Evolutionary conservation across 495 filamentous ascomycete genomes (phyloP).

Genomic region (Penicillium alfredii): DNA sequence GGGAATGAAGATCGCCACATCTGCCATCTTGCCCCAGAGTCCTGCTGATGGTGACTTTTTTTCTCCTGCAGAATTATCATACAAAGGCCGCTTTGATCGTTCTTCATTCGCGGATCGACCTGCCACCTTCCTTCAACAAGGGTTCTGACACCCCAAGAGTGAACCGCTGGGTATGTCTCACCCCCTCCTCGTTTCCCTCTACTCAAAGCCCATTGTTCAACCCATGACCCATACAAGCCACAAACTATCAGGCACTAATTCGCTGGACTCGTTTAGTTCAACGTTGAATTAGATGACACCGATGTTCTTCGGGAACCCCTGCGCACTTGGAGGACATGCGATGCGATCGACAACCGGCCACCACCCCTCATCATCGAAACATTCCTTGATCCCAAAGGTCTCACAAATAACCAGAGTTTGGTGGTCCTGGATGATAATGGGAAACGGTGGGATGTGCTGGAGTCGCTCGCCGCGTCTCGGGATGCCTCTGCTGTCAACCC

Average conservation of each 20-base stretch:
- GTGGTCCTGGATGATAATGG: constrained; percentile 83
- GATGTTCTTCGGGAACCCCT: constrained; percentile 77
- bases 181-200: not conserved
- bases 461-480: constrained; percentile 63
- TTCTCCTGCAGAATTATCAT: constrained; percentile 68
- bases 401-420: constrained; percentile 80
- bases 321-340: constrained; percentile 68
- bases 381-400: constrained; percentile 72
- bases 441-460: constrained; percentile 85
- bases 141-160: constrained; percentile 56
- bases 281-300: constrained; percentile 87
- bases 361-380: constrained; percentile 87
- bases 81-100: constrained; percentile 84
- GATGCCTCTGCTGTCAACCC: constrained; percentile 25
- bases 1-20: constrained; percentile 13
- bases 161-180: constrained; percentile 85
- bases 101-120: constrained; percentile 66
- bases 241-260: no score
- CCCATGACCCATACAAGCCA: not conserved
- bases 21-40: constrained; percentile 2
- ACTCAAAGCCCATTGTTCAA: not conserved
- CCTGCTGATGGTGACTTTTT: constrained; percentile 6
- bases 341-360: constrained; percentile 69
- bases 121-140: constrained; percentile 56
- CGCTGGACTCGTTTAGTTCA: constrained; percentile 79